These are phyloP conservation scores for Cenococcum geophilum DNA, from an alignment of 495 filamentous ascomycete species.

Conservation along the genomic window DNA sequence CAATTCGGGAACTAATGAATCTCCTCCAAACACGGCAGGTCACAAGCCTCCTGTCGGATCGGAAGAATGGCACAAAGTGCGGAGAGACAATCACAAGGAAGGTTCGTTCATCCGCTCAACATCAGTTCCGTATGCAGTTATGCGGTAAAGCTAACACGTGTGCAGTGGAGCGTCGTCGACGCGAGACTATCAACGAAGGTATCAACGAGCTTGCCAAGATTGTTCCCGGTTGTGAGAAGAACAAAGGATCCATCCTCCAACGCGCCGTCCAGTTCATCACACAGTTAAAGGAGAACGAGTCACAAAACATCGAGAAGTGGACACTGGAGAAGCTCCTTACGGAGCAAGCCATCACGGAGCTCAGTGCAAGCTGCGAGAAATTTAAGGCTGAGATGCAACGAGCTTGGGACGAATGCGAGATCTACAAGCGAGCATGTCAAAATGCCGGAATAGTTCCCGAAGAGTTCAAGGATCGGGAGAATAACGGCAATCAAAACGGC, in stretches of 20 bases:
- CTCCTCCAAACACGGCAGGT: constrained; percentile 38
- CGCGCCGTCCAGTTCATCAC: constrained; percentile 91
- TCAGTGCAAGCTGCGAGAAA: constrained; percentile 82
- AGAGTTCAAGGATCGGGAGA: constrained; percentile 30
- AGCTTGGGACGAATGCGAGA: constrained; percentile 68
- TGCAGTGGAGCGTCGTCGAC: constrained; percentile 88
- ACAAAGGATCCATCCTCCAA: constrained; percentile 94
- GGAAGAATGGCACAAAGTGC: constrained; percentile 95
- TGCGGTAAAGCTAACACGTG: constrained; percentile 9
- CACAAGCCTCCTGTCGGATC: constrained; percentile 86
- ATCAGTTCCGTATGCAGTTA: constrained; percentile 29
- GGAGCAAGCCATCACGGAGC: constrained; percentile 87
- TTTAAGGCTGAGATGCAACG: constrained; percentile 72
- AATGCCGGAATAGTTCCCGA: constrained; percentile 57
- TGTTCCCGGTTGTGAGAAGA: constrained; percentile 96
- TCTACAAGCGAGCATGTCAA: constrained; percentile 78
- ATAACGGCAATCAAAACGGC: constrained; percentile 27
- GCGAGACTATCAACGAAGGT: constrained; percentile 98
- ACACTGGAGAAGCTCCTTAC: constrained; percentile 92
- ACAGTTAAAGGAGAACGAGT: constrained; percentile 90
- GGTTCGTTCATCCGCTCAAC: constrained; percentile 45
- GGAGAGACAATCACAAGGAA: constrained; percentile 99
- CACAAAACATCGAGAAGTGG: constrained; percentile 91
- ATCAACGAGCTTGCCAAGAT: constrained; percentile 98
- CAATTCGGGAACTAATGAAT: constrained; percentile 45